These are phyloP conservation scores for Xylaria longipes DNA, from an alignment of 495 filamentous ascomycete genomes.

Conservation along the genomic window DNA sequence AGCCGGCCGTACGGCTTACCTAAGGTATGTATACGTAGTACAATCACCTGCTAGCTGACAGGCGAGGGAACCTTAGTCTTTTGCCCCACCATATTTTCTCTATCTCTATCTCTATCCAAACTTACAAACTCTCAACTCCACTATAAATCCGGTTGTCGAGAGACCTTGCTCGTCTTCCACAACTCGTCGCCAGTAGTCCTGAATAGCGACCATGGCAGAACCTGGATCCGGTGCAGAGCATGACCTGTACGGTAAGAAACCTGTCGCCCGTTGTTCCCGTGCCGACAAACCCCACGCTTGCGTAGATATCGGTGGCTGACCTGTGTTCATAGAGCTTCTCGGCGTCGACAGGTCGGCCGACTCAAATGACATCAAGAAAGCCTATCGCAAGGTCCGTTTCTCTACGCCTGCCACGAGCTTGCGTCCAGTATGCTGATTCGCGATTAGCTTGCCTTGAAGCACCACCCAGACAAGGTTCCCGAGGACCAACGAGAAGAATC, in stretches of 20 bases:
- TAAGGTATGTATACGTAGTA: neutral
- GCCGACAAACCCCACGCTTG: neutral
- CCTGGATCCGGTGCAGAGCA: constrained; percentile 50
- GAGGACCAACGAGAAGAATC: constrained; percentile 82
- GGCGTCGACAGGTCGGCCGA: constrained; percentile 71
- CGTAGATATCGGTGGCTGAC: constrained; percentile 25
- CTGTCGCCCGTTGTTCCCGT: constrained; percentile 27
- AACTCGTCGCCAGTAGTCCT: constrained; percentile 13
- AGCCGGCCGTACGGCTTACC: neutral
- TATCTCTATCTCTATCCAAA: neutral
- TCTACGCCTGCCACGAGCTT: constrained; percentile 7
- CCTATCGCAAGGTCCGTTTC: constrained; percentile 85
- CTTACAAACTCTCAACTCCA: constrained; percentile 24
- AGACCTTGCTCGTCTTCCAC: constrained; percentile 21
- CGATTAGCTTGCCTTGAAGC: constrained; percentile 78
- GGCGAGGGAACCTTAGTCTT: neutral
- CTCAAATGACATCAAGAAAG: constrained; percentile 92
- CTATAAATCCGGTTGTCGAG: constrained; percentile 27
- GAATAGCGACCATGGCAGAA: constrained; percentile 41
- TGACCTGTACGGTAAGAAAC: constrained; percentile 71
- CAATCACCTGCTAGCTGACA: neutral
- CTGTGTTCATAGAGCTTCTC: constrained; percentile 66
- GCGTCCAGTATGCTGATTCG: constrained; percentile 31
- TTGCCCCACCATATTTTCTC: constrained; percentile 40
- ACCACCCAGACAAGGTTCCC: constrained; percentile 95